These are phyloP conservation scores for Coleophoma crateriformis DNA, from an alignment of 2,329 filamentous ascomycete genomes.

Conservation along the genomic window DNA sequence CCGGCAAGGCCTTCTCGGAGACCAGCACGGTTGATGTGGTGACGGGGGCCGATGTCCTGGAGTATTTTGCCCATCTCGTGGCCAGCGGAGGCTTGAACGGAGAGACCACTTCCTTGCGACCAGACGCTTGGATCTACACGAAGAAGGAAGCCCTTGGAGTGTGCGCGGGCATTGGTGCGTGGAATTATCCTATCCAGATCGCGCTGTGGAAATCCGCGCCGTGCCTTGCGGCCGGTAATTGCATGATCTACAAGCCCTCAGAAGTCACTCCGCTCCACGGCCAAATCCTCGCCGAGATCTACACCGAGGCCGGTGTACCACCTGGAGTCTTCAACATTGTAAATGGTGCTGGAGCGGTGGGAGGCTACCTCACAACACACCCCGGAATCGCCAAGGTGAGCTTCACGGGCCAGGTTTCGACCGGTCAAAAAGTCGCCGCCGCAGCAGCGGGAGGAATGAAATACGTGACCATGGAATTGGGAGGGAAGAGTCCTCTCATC, in stretches of 20 bases:
- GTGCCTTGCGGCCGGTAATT: conserved; percentile 80
- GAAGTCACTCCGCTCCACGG: conserved; percentile 84
- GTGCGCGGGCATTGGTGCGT: conserved; percentile 81
- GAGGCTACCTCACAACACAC: conserved; percentile 69
- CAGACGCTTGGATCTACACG: conserved; percentile 77
- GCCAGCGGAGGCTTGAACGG: conserved; percentile 75
- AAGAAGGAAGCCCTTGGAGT: conserved; percentile 78
- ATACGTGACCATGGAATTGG: conserved; percentile 87
- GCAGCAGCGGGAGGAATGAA: conserved; percentile 76
- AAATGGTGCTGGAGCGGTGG: conserved; percentile 73
- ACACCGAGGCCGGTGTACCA: conserved; percentile 72
- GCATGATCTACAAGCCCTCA: conserved; percentile 87
- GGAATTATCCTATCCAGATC: conserved; percentile 91
- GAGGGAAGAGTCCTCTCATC: conserved; percentile 78
- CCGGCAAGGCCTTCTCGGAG: conserved; percentile 80
- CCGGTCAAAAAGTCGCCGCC: conserved; percentile 75
- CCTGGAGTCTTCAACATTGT: conserved; percentile 84
- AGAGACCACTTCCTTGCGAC: conserved; percentile 67
- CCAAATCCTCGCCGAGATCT: conserved; percentile 68
- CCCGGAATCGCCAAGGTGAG: conserved; percentile 75
- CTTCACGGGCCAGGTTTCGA: conserved; percentile 83
- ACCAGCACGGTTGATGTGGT: conserved; percentile 79
- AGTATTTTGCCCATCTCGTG: conserved; percentile 79
- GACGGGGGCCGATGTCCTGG: conserved; percentile 78
- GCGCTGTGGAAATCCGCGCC: conserved; percentile 86